phyloP scores from a whole-genome alignment of 2,329 filamentous ascomycete species.

The Phymatotrichopsis omnivora region DNA sequence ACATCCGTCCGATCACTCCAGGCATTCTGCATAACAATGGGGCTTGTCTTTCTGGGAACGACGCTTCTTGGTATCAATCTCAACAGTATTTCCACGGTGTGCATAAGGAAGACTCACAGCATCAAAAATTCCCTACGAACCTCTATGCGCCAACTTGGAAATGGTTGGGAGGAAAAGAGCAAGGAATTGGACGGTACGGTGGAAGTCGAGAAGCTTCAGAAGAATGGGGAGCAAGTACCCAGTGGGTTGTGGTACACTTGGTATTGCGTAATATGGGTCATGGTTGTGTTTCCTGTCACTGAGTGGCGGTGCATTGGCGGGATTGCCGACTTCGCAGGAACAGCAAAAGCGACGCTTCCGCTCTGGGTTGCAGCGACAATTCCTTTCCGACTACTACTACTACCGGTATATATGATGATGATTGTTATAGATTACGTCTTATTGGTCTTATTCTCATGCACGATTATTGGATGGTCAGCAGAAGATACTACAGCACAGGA shows the following conservation, averaged over 20 bases:
- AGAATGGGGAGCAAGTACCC: constrained; percentile 3
- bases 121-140: constrained; percentile 4
- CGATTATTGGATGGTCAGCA: constrained; percentile 6
- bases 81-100: constrained; percentile 6
- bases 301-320: constrained; percentile 6
- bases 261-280: constrained; percentile 11
- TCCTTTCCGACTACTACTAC: constrained; percentile 5
- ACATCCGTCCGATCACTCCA: neutral
- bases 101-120: neutral
- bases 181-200: constrained; percentile 4
- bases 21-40: constrained; percentile 11
- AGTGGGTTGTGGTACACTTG: constrained; percentile 10
- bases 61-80: constrained; percentile 10
- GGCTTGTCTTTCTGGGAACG: neutral
- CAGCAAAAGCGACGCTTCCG: neutral
- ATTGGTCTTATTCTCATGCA: constrained; percentile 3
- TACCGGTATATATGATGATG: constrained; percentile 4
- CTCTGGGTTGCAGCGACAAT: constrained; percentile 4
- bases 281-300: constrained; percentile 6
- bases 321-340: neutral
- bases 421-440: constrained; percentile 10
- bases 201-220: constrained; percentile 7
- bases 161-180: constrained; percentile 6
- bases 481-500: neutral
- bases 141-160: constrained; percentile 7